A percentile compares a stretch with the other conserved stretches of the same genome.
Evolutionary conservation across 2,329 filamentous ascomycete species (phyloP).

Genomic region (Microdochium nivale): DNA sequence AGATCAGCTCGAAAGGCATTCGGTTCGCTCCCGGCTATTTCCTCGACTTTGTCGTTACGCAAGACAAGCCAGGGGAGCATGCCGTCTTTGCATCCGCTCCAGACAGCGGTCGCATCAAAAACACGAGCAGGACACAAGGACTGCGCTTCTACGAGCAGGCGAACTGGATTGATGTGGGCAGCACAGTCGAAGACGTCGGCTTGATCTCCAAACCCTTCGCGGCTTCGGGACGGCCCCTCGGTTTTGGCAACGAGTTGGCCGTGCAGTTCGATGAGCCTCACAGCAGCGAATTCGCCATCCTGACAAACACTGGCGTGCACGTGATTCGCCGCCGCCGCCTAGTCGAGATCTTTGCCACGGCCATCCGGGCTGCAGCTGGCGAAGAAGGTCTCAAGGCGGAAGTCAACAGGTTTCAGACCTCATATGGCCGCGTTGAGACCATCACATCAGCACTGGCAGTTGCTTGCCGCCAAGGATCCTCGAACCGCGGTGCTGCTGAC

Average conservation of each 20-base stretch:
- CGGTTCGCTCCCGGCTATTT: conserved; percentile 85
- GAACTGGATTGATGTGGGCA: conserved; percentile 67
- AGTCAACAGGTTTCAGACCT: conserved; percentile 72
- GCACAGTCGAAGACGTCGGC: conserved; percentile 70
- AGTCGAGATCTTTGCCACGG: conserved; percentile 84
- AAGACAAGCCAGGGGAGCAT: conserved; percentile 51
- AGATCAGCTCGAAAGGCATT: conserved; percentile 40
- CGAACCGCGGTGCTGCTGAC: conserved; percentile 68
- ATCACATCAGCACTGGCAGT: conserved; percentile 88
- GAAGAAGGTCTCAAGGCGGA: conserved; percentile 77
- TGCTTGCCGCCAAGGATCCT: conserved; percentile 84
- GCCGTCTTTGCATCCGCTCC: conserved; percentile 77
- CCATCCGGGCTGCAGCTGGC: conserved; percentile 64
- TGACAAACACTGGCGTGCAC: conserved; percentile 87
- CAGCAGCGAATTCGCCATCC: conserved; percentile 70
- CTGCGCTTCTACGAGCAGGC: conserved; percentile 68
- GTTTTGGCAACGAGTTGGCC: conserved; percentile 91
- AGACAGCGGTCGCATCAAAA: conserved; percentile 77
- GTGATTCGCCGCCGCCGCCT: conserved; percentile 74
- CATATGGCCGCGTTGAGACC: conserved; percentile 83
- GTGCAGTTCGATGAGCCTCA: conserved; percentile 85
- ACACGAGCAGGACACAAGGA: conserved; percentile 40
- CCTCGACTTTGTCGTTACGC: conserved; percentile 67
- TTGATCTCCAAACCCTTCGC: conserved; percentile 65
- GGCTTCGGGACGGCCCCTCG: conserved; percentile 57